A percentile compares a stretch with the other conserved stretches of the same genome.
phyloP scores from a whole-genome alignment of 805 yeast genomes.

The Sungouiozyma ichnusensis region DNA sequence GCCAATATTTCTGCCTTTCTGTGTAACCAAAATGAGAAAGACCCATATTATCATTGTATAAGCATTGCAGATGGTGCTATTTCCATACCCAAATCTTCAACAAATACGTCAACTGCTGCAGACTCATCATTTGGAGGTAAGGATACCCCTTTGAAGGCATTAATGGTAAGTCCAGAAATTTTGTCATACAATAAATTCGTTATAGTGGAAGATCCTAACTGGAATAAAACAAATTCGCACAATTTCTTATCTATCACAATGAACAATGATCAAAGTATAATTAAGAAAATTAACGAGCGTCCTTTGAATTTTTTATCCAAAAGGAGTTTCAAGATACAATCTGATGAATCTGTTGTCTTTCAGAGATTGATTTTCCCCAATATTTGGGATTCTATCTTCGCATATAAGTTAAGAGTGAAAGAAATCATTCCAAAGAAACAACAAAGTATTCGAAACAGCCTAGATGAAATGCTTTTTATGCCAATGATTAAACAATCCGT shows the following conservation, averaged over 20 bases:
- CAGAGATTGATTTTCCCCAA: conserved; percentile 19
- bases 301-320: conserved; percentile 11
- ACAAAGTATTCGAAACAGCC: conserved; percentile 1
- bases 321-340: background rate
- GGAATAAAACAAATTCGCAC: conserved; percentile 7
- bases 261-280: background rate
- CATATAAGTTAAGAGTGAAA: conserved; percentile 12
- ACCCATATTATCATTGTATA: conserved; percentile 29
- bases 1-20: background rate
- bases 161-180: conserved; percentile 33
- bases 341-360: background rate
- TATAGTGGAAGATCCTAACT: conserved; percentile 33
- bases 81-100: conserved; percentile 43
- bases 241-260: conserved; percentile 19
- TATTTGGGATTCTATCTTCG: conserved; percentile 22
- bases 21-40: background rate
- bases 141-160: conserved; percentile 37
- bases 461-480: conserved; percentile 36
- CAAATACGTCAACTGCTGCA: conserved; percentile 27
- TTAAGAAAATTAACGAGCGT: background rate
- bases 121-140: conserved; percentile 52
- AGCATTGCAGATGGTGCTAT: conserved; percentile 32
- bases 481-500: conserved; percentile 64
- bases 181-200: conserved; percentile 40
- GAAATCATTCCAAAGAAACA: too few species aligned